A percentile compares a stretch with the other conserved stretches of the same genome.
These are phyloP conservation scores for Pseudocercospora vitis DNA, from an alignment of 2,329 filamentous ascomycete genomes.

Conservation along the genomic window DNA sequence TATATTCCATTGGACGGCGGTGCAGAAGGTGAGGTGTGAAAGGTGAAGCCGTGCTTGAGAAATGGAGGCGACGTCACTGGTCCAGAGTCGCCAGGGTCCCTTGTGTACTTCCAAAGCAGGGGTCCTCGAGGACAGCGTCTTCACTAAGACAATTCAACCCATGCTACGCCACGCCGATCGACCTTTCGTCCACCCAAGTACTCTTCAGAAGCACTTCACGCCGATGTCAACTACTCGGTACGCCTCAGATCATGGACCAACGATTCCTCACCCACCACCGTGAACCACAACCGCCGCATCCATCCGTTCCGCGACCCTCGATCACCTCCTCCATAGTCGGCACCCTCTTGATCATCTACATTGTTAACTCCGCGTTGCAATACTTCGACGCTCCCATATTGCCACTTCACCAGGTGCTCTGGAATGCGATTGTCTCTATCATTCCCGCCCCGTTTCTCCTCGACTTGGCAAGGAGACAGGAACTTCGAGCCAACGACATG, in stretches of 20 bases:
- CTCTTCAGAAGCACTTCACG: not conserved
- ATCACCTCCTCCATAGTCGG: slow-evolving; percentile 27
- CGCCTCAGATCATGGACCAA: slow-evolving; percentile 27
- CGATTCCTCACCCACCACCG: slow-evolving; percentile 18
- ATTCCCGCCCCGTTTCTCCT: slow-evolving; percentile 60
- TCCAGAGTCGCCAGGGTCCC: not conserved
- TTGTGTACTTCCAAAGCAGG: not conserved
- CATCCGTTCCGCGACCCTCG: slow-evolving; percentile 17
- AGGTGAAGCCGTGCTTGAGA: not conserved
- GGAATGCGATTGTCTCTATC: slow-evolving; percentile 60
- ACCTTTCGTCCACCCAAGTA: not conserved
- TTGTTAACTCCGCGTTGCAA: slow-evolving; percentile 34
- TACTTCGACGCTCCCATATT: slow-evolving; percentile 38
- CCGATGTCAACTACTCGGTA: not conserved
- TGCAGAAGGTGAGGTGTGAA: not conserved
- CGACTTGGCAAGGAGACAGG: slow-evolving; percentile 49
- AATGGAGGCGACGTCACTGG: not conserved
- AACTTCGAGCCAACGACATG: slow-evolving; percentile 32
- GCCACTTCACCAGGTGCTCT: slow-evolving; percentile 53
- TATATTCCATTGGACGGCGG: too few species aligned
- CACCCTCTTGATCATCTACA: slow-evolving; percentile 31
- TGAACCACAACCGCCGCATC: slow-evolving; percentile 15
- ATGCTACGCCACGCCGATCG: slow-evolving; percentile 2
- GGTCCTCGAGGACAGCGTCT: not conserved
- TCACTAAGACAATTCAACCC: slow-evolving; percentile 7